Percentiles rank a stretch among this genome's conserved stretches.
Evolutionary conservation across 371 early-diverging fungal genomes (phyloP).

Genomic region (Mucor lusitanicus): DNA sequence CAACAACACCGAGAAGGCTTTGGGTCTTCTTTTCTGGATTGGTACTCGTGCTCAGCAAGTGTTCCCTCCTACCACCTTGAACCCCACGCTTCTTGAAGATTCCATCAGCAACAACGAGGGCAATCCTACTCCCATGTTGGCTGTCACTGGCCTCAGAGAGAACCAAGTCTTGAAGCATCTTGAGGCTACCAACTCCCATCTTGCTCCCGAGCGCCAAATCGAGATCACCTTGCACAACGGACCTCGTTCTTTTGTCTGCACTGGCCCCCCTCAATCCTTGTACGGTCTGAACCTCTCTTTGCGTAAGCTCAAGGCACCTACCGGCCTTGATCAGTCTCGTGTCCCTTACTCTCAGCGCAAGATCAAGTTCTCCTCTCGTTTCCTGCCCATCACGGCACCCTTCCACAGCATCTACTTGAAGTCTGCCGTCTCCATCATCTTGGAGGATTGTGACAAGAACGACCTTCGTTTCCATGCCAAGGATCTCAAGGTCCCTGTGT

Average conservation of each 20-base stretch:
- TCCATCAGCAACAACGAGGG: constrained; percentile 90
- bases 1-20: constrained; percentile 81
- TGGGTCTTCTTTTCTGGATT: constrained; percentile 89
- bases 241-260: constrained; percentile 81
- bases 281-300: constrained; percentile 88
- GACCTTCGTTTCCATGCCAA: constrained; percentile 58
- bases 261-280: constrained; percentile 87
- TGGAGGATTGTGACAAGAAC: constrained; percentile 63
- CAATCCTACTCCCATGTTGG: constrained; percentile 93
- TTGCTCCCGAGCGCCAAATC: constrained; percentile 81
- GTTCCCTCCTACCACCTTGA: constrained; percentile 86
- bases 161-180: constrained; percentile 79
- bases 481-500: constrained; percentile 73
- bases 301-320: constrained; percentile 84
- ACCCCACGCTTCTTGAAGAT: constrained; percentile 87
- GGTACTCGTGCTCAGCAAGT: constrained; percentile 88
- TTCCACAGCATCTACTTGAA: constrained; percentile 84
- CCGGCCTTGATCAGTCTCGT: constrained; percentile 83
- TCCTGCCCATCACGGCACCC: constrained; percentile 87
- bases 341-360: constrained; percentile 87
- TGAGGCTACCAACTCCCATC: constrained; percentile 82
- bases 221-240: constrained; percentile 88
- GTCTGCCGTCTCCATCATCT: constrained; percentile 64
- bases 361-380: constrained; percentile 83
- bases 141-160: constrained; percentile 77